A percentile compares a stretch with the other conserved stretches of the same genome.
Evolutionary conservation across 2,329 filamentous ascomycete species (phyloP).

Genomic region (Ceratocystis cubensis): DNA sequence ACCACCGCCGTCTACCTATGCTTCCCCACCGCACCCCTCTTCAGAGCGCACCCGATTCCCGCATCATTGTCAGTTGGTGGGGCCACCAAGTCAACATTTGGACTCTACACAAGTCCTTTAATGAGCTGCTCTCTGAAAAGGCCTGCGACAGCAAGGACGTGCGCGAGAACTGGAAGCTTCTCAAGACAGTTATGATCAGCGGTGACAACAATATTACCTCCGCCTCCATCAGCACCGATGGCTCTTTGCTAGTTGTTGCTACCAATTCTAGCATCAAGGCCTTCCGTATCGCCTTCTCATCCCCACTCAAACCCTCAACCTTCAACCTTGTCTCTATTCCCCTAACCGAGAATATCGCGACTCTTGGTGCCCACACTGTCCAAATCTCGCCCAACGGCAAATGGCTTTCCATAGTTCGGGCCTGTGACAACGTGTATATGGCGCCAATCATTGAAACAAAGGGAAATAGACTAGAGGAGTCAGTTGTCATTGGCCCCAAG

Average conservation of each 20-base stretch:
- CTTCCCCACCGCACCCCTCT: slow-evolving; percentile 69
- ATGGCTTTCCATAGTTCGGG: slow-evolving; percentile 55
- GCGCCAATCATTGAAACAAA: slow-evolving; percentile 31
- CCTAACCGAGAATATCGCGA: slow-evolving; percentile 44
- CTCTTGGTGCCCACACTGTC: slow-evolving; percentile 55
- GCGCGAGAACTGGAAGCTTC: slow-evolving; percentile 48
- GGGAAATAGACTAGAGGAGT: slow-evolving; percentile 19
- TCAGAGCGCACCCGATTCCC: slow-evolving; percentile 56
- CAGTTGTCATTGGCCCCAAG: slow-evolving; percentile 27
- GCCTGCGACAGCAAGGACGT: slow-evolving; percentile 32
- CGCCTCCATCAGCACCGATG: slow-evolving; percentile 56
- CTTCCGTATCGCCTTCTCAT: slow-evolving; percentile 39
- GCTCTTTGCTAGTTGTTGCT: slow-evolving; percentile 61
- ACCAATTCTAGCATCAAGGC: slow-evolving; percentile 64
- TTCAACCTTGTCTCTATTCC: slow-evolving; percentile 60
- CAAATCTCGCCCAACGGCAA: slow-evolving; percentile 56
- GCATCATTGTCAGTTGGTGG: slow-evolving; percentile 85
- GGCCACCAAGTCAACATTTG: slow-evolving; percentile 77
- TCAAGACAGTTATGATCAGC: slow-evolving; percentile 54
- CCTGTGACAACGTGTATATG: slow-evolving; percentile 46
- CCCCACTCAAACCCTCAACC: slow-evolving; percentile 41
- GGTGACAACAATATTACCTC: slow-evolving; percentile 76
- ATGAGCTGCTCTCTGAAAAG: slow-evolving; percentile 34
- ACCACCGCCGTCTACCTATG: slow-evolving; percentile 69
- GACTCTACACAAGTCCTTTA: slow-evolving; percentile 41